phyloP scores from a whole-genome alignment of 768 basidiomycete genomes.

The Tubosaeta sp. region DNA sequence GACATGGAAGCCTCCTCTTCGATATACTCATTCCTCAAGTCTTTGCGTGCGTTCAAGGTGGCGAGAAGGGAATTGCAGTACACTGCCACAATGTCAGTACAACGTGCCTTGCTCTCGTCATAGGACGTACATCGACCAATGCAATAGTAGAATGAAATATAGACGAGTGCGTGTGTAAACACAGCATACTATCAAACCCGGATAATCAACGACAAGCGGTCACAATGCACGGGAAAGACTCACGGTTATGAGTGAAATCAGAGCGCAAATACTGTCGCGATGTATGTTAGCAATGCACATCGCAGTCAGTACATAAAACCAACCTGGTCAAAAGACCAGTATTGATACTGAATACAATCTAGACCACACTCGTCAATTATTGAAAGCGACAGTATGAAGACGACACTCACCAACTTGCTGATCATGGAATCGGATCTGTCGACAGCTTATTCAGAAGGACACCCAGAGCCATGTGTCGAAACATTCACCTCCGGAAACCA shows the following conservation, averaged over 20 bases:
- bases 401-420: constrained; percentile 34
- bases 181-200: constrained; percentile 37
- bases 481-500: constrained; percentile 41
- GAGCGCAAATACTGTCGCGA: constrained; percentile 42
- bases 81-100: constrained; percentile 31
- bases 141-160: constrained; percentile 57
- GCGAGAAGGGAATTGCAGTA: constrained; percentile 61
- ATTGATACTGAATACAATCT: constrained; percentile 54
- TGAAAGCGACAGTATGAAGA: not conserved
- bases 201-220: not conserved
- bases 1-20: constrained; percentile 14
- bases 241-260: constrained; percentile 52
- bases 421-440: constrained; percentile 47
- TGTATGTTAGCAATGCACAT: constrained; percentile 3
- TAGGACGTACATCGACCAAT: constrained; percentile 50
- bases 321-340: constrained; percentile 32
- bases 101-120: not conserved
- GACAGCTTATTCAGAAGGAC: not conserved
- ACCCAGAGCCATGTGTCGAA: not conserved
- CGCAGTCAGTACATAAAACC: not conserved
- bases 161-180: constrained; percentile 48
- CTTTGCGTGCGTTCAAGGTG: constrained; percentile 52
- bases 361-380: not conserved
- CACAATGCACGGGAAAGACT: not conserved
- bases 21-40: constrained; percentile 30